phyloP scores from a whole-genome alignment of 192 early-diverging fungal species.

The Podila minutissima region DNA sequence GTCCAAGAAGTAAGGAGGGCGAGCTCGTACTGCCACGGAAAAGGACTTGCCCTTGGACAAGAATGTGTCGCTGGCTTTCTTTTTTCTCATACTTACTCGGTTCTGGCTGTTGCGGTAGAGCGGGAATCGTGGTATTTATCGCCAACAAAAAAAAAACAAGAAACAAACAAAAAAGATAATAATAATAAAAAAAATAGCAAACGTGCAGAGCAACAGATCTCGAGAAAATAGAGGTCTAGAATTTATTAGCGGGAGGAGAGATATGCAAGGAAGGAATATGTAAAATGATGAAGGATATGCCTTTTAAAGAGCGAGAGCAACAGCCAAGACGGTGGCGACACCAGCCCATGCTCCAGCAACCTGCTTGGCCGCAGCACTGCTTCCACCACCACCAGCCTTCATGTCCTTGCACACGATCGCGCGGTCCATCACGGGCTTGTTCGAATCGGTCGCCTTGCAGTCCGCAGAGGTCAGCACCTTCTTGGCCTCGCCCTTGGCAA shows the following conservation, averaged over 20 bases:
- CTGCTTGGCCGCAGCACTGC: slow-evolving; percentile 24
- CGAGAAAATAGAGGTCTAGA: too few species aligned
- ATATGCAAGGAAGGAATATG: not conserved
- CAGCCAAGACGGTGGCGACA: slow-evolving; percentile 21
- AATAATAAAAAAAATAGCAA: too few species aligned
- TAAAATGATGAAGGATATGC: not conserved
- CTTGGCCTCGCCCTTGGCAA: slow-evolving; percentile 58
- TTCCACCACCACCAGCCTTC: slow-evolving; percentile 36
- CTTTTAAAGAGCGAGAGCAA: slow-evolving; percentile 29
- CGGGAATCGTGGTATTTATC: too few species aligned
- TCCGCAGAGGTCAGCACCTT: slow-evolving; percentile 54
- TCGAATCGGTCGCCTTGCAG: slow-evolving; percentile 63
- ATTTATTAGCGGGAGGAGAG: not conserved
- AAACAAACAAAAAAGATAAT: too few species aligned
- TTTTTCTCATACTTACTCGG: not conserved
- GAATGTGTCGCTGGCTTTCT: not conserved
- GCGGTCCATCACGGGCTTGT: slow-evolving; percentile 18
- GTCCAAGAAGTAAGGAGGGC: slow-evolving; percentile 26
- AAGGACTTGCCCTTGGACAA: not conserved
- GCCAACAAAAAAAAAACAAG: too few species aligned
- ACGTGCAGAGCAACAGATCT: too few species aligned
- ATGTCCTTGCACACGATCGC: slow-evolving; percentile 33
- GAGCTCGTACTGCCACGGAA: too few species aligned
- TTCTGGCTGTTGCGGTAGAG: not conserved
- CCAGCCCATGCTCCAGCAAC: slow-evolving; percentile 24